These are phyloP conservation scores for Pelargonium nanum DNA, from an alignment of 345 rosid genomes.

Conservation along the genomic window DNA sequence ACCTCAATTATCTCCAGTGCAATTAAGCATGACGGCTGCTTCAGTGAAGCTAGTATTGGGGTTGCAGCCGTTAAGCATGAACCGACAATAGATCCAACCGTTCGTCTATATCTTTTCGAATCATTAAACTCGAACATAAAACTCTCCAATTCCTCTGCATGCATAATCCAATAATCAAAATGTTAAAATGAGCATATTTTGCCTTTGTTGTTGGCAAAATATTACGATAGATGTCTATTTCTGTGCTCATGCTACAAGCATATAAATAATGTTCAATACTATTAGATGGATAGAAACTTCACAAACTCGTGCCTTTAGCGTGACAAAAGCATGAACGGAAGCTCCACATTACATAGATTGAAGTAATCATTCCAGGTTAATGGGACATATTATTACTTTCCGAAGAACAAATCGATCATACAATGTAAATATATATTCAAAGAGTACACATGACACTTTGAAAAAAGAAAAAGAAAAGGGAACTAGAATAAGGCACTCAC, in stretches of 20 bases:
- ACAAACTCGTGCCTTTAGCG: too few relatives aligned
- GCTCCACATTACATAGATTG: too few relatives aligned
- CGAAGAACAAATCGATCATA: too few relatives aligned
- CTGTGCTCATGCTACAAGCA: too few relatives aligned
- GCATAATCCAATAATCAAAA: slow-evolving; percentile 8
- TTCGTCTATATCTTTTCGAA: slow-evolving; percentile 65
- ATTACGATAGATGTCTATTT: neutral
- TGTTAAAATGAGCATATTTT: slow-evolving; percentile 6
- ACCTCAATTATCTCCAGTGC: slow-evolving; percentile 83
- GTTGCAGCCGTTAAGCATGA: slow-evolving; percentile 67
- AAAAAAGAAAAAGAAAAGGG: too few relatives aligned
- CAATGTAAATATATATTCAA: too few relatives aligned
- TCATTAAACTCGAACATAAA: slow-evolving; percentile 50
- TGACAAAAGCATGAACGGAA: too few relatives aligned
- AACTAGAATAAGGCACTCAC: slow-evolving; percentile 13
- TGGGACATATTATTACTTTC: too few relatives aligned
- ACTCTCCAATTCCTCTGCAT: slow-evolving; percentile 53
- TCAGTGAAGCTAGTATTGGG: slow-evolving; percentile 65
- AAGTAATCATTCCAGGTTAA: too few relatives aligned
- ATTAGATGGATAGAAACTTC: too few relatives aligned
- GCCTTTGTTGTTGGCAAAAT: neutral
- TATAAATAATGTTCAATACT: too few relatives aligned
- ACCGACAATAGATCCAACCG: slow-evolving; percentile 68
- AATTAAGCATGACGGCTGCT: slow-evolving; percentile 61
- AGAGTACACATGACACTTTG: too few relatives aligned